phyloP scores from a whole-genome alignment of 805 yeast genomes.

The Lachancea nothofagi region DNA sequence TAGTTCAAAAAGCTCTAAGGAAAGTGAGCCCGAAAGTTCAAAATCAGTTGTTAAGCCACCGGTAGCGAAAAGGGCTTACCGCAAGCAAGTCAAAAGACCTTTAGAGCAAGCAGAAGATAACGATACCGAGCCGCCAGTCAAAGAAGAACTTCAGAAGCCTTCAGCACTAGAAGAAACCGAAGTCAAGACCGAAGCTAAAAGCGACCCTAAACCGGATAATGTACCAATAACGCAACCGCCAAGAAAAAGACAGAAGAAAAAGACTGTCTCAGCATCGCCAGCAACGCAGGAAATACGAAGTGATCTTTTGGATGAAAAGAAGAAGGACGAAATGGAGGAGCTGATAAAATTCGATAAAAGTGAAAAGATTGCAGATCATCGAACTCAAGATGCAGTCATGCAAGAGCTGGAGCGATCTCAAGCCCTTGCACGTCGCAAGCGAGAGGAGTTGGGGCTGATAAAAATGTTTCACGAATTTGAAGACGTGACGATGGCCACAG shows the following conservation, averaged over 20 bases:
- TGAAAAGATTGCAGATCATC: constrained; percentile 8
- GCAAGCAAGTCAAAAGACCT: constrained; percentile 4
- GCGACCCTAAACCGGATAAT: constrained; percentile 1
- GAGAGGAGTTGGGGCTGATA: constrained; percentile 30
- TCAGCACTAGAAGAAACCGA: background rate
- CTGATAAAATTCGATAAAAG: constrained; percentile 7
- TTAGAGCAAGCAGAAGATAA: constrained; percentile 3
- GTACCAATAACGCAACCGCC: constrained; percentile 2
- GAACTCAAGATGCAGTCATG: constrained; percentile 23
- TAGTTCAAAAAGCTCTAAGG: constrained; percentile 1
- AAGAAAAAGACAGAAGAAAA: constrained; percentile 5
- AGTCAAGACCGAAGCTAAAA: background rate
- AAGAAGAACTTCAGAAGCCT: background rate
- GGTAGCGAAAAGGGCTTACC: background rate
- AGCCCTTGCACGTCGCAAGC: constrained; percentile 16
- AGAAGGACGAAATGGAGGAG: constrained; percentile 11
- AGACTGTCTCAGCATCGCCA: constrained; percentile 1
- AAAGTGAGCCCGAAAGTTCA: background rate
- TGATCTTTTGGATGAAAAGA: constrained; percentile 10
- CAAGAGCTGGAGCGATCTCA: constrained; percentile 23
- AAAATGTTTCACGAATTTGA: constrained; percentile 33
- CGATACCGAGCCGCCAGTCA: constrained; percentile 4
- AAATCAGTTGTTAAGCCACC: constrained; percentile 3
- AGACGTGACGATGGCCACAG: constrained; percentile 33
- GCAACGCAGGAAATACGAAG: constrained; percentile 4